Percentiles rank a stretch among this genome's conserved stretches.
Conservation (phyloP, 2,329 filamentous ascomycete species). For the Cyphellophora attinorum region DNA sequence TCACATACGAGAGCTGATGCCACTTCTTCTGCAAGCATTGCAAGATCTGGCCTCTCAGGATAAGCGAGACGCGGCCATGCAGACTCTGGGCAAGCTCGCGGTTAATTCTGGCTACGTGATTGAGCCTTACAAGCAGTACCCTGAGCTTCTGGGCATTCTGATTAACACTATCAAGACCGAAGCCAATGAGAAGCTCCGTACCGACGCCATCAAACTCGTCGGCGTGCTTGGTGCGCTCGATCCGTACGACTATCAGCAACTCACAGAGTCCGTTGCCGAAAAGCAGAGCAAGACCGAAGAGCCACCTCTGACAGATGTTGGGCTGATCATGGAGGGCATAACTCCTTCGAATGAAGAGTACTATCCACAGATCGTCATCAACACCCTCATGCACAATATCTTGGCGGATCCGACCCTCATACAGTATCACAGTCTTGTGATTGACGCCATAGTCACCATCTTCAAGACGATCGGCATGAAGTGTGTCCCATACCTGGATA, state of each 20-base stretch:
- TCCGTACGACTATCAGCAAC: slow-evolving; percentile 81
- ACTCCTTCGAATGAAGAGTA: slow-evolving; percentile 97
- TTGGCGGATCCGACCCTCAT: slow-evolving; percentile 81
- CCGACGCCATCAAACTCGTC: slow-evolving; percentile 93
- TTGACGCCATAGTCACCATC: slow-evolving; percentile 97
- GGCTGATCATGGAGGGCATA: slow-evolving; percentile 92
- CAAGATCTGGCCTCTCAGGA: slow-evolving; percentile 86
- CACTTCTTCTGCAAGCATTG: slow-evolving; percentile 83
- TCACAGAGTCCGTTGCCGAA: slow-evolving; percentile 75
- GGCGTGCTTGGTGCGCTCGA: slow-evolving; percentile 91
- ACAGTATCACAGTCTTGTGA: slow-evolving; percentile 85
- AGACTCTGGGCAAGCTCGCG: slow-evolving; percentile 81
- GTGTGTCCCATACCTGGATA: slow-evolving; percentile 86
- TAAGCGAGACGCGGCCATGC: slow-evolving; percentile 84
- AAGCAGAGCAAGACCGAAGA: slow-evolving; percentile 60
- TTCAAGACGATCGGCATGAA: slow-evolving; percentile 94
- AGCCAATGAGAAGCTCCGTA: slow-evolving; percentile 72
- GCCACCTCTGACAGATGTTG: slow-evolving; percentile 78
- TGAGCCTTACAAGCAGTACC: slow-evolving; percentile 88
- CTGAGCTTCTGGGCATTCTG: slow-evolving; percentile 81
- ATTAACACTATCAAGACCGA: slow-evolving; percentile 93
- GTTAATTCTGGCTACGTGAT: slow-evolving; percentile 98
- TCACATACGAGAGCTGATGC: slow-evolving; percentile 89
- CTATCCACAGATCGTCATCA: slow-evolving; percentile 95
- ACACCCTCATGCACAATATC: slow-evolving; percentile 77